phyloP scores from a whole-genome alignment of 495 filamentous ascomycete genomes.

The Aspergillus wentii region DNA sequence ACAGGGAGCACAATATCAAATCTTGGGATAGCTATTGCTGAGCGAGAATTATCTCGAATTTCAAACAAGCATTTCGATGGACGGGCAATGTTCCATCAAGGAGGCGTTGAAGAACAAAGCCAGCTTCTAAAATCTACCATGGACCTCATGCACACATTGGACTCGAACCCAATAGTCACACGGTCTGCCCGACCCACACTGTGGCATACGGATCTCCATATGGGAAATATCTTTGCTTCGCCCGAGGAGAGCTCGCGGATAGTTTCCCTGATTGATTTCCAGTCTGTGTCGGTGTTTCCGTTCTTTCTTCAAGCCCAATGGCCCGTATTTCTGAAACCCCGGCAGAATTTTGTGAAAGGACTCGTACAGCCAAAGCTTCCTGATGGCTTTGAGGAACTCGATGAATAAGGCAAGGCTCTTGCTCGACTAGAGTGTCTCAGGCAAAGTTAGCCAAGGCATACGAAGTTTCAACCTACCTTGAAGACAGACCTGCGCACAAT shows the following conservation, averaged over 20 bases:
- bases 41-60: conserved; percentile 17
- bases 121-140: conserved; percentile 13
- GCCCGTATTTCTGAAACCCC: conserved; percentile 27
- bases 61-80: conserved; percentile 1
- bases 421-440: conserved; percentile 18
- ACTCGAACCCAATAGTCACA: conserved; percentile 11
- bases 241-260: conserved; percentile 19
- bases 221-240: conserved; percentile 32
- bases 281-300: conserved; percentile 21
- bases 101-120: conserved; percentile 13
- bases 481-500: conserved; percentile 21
- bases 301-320: conserved; percentile 26
- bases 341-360: conserved; percentile 21
- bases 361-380: conserved; percentile 21
- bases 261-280: conserved; percentile 25
- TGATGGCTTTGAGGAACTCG: conserved; percentile 23
- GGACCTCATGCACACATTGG: conserved; percentile 15
- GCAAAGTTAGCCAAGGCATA: conserved; percentile 30
- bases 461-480: conserved; percentile 23
- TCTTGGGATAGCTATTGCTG: conserved; percentile 15
- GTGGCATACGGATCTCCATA: conserved; percentile 35
- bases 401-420: conserved; percentile 16
- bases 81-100: conserved; percentile 8
- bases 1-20: conserved; percentile 18
- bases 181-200: conserved; percentile 20